Evolutionary conservation across 306 rosid genomes (phyloP), one percentile per base, ranked within the genome.

Genomic region (Hippophae rhamnoides): DNA sequence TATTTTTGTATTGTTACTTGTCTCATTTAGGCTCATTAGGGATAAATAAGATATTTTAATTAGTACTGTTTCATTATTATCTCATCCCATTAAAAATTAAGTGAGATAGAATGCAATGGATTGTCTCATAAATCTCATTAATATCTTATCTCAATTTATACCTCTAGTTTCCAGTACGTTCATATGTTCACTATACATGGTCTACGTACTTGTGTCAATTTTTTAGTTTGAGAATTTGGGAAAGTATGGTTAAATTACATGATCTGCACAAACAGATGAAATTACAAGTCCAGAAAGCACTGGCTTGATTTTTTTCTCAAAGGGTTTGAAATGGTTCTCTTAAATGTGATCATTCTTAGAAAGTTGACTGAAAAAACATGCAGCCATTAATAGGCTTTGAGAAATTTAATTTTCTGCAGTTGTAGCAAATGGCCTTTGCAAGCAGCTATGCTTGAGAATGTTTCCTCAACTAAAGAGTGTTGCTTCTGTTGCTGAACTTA

Each of bases 401-500:
- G 41, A 40, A 13, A 9, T 38, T 5, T 23, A 10, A 48, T 65
- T 10, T 70, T 59, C 64, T 76, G 78, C 95, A 92, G 99, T 85
- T 78, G 64, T 92, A 58, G 77, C 63, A 69, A 79, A 78, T 70
- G 77, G 84, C 63, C 74, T 88, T 64, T 78, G 68, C 27, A 92
- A 88, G 86, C 72, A 77, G 77, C 74, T 85, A 47, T 92, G 99
- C 85, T 65, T 92, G 84, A 80, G 79, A 85, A 78, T 74, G 72
- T 88, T 85, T 73, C 92, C 95, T 75, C 86, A 85, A 60, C 70
- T 92, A 78, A 85, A 79, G 48, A 73, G 72, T 76, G 82, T 74
- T 48, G 72, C 74, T 38, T 8, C 23, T 18, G 87, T 81, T 56
- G 69, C 75, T 72, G 96, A 87, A 79, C 50, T 75, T 54, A 74